phyloP scores from a whole-genome alignment of 179 eudicot genomes.

The Silene coronaria region DNA sequence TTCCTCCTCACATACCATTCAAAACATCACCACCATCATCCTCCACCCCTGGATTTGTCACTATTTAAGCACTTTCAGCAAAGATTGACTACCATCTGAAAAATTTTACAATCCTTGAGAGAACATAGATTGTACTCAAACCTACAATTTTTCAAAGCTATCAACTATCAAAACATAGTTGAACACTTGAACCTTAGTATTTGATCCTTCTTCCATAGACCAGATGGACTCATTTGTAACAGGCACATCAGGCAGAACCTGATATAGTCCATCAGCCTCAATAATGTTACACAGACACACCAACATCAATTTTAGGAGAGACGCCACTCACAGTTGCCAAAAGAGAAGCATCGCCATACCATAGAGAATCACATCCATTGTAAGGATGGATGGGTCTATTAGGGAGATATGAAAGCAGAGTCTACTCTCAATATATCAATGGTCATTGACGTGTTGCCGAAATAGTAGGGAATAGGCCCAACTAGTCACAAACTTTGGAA shows the following conservation, averaged over 20 bases:
- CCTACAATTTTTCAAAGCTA: background rate
- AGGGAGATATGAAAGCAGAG: background rate
- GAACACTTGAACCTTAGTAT: background rate
- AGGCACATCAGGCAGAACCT: background rate
- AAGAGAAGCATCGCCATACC: background rate
- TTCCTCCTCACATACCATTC: background rate
- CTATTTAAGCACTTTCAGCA: background rate
- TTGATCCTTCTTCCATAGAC: background rate
- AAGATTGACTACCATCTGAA: background rate
- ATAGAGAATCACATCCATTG: background rate
- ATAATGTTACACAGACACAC: background rate
- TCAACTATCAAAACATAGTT: background rate
- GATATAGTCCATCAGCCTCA: background rate
- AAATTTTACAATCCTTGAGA: background rate
- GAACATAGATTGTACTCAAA: no score
- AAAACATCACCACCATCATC: background rate
- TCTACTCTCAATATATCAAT: background rate
- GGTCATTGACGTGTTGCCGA: background rate
- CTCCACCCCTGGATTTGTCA: background rate
- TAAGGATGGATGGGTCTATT: background rate
- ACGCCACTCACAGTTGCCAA: background rate
- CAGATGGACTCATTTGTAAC: constrained; percentile 9
- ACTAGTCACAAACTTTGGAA: background rate
- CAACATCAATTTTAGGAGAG: constrained; percentile 1
- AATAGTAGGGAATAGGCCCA: background rate